Base-by-base conservation (phyloP, 345 rosid genomes). In the Eucalyptus leucophloia region DNA sequence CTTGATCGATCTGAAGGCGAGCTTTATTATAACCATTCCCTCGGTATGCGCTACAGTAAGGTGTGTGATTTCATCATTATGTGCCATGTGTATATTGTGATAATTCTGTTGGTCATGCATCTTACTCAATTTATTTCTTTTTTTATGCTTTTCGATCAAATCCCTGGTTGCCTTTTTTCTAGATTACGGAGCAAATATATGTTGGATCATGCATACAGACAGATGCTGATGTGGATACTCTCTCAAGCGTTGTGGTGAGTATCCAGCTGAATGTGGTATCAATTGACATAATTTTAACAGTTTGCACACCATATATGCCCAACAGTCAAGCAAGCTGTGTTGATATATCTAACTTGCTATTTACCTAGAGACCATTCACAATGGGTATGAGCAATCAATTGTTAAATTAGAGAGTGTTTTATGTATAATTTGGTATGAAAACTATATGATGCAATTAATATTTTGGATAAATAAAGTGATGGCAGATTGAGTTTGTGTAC, bases 11-110 rank as follows among this genome's bases (percentile, higher is more conserved):
- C 99, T 23, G 96, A 96, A 93, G 96, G 96, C 87, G 99, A 98
- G 95, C 94, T 98, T 14, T 92, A 95, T 56, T 98, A 98, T 92
- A 94, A 96, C 88, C 99, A 97, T 92, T 92, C 95, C 87, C 95
- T 95, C 88, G 99, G 99, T 89, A 98, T 95, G 97, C 97, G 89
- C 82, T 98, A 94, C 90, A 96, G 97, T 92, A 97, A 98, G 99
- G 99, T 96, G 91, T 96, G 91, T 90, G 93, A 77, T 80, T 21
- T 86, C 69, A 69, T 44, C 34, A 30, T 45, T n/a, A 40, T 15
- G 34, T 80, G 65, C n/a, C 37, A 19, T 15, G 45, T 85, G 37
- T 40, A 53, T 49, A 60, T 86, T 86, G 87, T 86, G 37, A 32
- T 49, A 21, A 51, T 34, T 30, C 54, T 30, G 30, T 65, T 67